Evolutionary conservation across 2,329 filamentous ascomycete genomes (phyloP).

Genomic region (Botrytis porri): DNA sequence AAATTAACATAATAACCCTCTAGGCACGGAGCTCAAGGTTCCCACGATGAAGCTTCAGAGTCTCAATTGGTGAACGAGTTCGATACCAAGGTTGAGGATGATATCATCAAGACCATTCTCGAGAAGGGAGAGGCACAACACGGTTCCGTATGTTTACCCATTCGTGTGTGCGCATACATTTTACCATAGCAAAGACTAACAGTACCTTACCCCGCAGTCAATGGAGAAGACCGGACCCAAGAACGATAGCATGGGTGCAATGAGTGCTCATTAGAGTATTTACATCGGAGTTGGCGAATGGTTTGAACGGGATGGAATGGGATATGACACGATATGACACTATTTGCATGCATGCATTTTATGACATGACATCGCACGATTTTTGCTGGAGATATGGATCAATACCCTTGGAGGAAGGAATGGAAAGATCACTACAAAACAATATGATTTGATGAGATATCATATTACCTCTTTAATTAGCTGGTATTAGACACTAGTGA

Average conservation of each 20-base stretch:
- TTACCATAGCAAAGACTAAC: slow-evolving; percentile 21
- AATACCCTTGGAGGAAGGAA: not conserved
- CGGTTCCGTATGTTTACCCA: slow-evolving; percentile 46
- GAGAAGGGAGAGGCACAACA: slow-evolving; percentile 70
- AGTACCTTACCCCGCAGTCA: slow-evolving; percentile 31
- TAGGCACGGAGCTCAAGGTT: slow-evolving; percentile 84
- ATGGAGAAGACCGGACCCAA: slow-evolving; percentile 38
- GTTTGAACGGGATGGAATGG: not conserved
- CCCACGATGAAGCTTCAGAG: slow-evolving; percentile 73
- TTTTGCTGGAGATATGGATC: not conserved
- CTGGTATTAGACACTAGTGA: not conserved
- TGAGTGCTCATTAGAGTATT: slow-evolving; percentile 32
- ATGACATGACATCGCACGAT: not conserved
- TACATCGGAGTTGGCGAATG: slow-evolving; percentile 11
- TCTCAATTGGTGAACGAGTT: slow-evolving; percentile 79
- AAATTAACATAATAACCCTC: not conserved
- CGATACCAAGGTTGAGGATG: slow-evolving; percentile 74
- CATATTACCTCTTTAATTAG: not conserved
- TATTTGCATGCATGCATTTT: not conserved
- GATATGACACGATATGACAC: slow-evolving; percentile 7
- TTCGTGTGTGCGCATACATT: not conserved
- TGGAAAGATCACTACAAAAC: not conserved
- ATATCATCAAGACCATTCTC: slow-evolving; percentile 78
- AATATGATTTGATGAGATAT: not conserved
- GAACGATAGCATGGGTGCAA: slow-evolving; percentile 36